Conservation (phyloP, 768 basidiomycete species). For the Mycena latifolia region DNA sequence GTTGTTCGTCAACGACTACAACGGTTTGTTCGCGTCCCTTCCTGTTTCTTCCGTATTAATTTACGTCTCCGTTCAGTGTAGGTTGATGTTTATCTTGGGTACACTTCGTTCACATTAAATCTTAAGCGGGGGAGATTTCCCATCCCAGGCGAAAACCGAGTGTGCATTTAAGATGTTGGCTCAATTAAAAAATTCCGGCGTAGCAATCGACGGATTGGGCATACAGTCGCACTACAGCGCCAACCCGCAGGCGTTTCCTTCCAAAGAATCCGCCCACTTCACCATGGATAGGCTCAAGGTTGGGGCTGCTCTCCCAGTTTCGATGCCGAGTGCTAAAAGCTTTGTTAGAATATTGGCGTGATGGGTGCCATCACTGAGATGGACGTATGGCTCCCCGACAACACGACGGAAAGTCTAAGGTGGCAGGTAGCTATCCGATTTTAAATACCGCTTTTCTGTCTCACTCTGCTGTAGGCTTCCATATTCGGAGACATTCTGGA, state of each 20-base stretch:
- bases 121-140: constrained; percentile 28
- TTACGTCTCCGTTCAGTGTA: constrained; percentile 21
- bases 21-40: constrained; percentile 14
- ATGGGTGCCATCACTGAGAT: constrained; percentile 33
- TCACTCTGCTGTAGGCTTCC: constrained; percentile 11
- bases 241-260: constrained; percentile 32
- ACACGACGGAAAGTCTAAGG: constrained; percentile 25
- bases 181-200: constrained; percentile 20
- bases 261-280: constrained; percentile 34
- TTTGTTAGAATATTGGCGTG: constrained; percentile 23
- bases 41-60: constrained; percentile 4
- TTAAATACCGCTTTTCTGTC: no score
- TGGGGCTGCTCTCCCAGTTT: not conserved
- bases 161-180: constrained; percentile 32
- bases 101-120: not conserved
- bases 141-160: constrained; percentile 35
- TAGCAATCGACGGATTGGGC: constrained; percentile 30
- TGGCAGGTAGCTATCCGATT: constrained; percentile 24
- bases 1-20: constrained; percentile 35
- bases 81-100: no score
- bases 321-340: not conserved
- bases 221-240: constrained; percentile 37
- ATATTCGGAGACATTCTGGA: constrained; percentile 36
- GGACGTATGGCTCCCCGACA: constrained; percentile 36
- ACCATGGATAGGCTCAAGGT: constrained; percentile 36